Base-by-base conservation (phyloP, 768 basidiomycete species). In the Xanthoconium stramineum region DNA sequence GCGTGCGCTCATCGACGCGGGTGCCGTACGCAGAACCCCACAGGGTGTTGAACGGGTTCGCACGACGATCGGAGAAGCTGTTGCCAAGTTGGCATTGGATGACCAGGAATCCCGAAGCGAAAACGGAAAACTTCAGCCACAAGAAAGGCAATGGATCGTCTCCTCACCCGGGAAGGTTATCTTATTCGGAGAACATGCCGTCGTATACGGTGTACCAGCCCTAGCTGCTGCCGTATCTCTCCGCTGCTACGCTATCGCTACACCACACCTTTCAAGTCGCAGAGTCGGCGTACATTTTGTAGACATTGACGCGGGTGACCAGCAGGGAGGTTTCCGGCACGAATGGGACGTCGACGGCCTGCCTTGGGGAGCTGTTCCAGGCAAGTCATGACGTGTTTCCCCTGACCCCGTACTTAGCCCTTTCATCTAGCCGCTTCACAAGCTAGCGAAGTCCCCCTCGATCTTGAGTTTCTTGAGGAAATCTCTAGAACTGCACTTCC, bases 101-200 rank as follows among this genome's bases (percentile, higher is more conserved):
- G 67, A 71, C 30, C 61, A 56, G 29, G 47, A 33, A 29, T 3
- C 47, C 65, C 72, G 40, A 20, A 38, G 12, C 12, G 37, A 47
- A 17, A 20, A 6, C 8, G 6, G 11, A 35, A 11, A n/a, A 19
- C 13, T 37, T 20, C 56, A 38, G 15, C 62, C 71, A 62, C 57
- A 66, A 55, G 67, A 81, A 48, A 71, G 75, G 39, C 88, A 90
- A 67, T 91, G 91, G 86, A 80, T 97, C 50, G 87, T 98, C 55
- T 94, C 93, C 55, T 94, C 97, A 3, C 97, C 97, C 9, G 97
- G 97, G 28, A 99, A 99, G 69, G 91, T 98, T 56, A 98, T 99
- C 61, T 72, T 99, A 59, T 99, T 98, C 62, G 97, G 97, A 47
- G 97, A 99, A 74, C 97, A 99, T 72, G 96, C 97, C 17, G 97